Base-by-base conservation (phyloP, 768 basidiomycete species). In the Auricularia heimuer region DNA sequence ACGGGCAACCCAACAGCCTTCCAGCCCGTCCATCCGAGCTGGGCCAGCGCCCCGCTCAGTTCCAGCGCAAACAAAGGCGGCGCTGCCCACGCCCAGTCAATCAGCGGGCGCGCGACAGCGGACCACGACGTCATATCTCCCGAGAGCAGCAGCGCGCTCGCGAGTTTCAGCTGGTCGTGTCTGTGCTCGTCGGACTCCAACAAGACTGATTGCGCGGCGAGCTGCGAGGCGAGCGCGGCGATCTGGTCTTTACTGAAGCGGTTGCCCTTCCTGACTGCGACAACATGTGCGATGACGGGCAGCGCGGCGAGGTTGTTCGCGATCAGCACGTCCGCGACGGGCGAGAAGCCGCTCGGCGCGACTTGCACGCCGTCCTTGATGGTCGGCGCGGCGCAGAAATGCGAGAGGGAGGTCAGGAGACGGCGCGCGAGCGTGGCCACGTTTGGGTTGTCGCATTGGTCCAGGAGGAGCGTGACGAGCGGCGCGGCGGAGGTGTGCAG, bases 11-110 rank as follows among this genome's bases (percentile, higher is more conserved):
- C 88, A 10, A 91, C 73, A 37, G 84, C 76, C 71, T 85, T 89
- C 89, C 89, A 92, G 2, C 89, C 91, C 21, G 84, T 83, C 88
- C 90, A 93, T 0, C 78, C 79, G 3, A 86, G 74, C 61, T 87
- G 85, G 2, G 85, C 80, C 6, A 92, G 80, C 3, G 81, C 76
- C 0, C 86, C 85, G 35, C 84, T 80, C 3, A 92, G 74, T 36
- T 80, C 79, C 2, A 85, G 67, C 1, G 81, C 83, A 66, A 89
- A 84, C 83, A 66, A 89, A 85, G 6, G 63, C 21, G 47, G 6
- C 11, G 10, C 21, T 10, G 21, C 11, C 39, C 24, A 56, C 24
- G 56, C 6, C 56, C 24, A 60, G 10, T 60, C 34, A 18, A 60
- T 0, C 7, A 60, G 11, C 56, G 56, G 34, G 14, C 56, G 24